These are phyloP conservation scores for Fusarium illudens DNA, from an alignment of 2,329 filamentous ascomycete species.

Conservation along the genomic window DNA sequence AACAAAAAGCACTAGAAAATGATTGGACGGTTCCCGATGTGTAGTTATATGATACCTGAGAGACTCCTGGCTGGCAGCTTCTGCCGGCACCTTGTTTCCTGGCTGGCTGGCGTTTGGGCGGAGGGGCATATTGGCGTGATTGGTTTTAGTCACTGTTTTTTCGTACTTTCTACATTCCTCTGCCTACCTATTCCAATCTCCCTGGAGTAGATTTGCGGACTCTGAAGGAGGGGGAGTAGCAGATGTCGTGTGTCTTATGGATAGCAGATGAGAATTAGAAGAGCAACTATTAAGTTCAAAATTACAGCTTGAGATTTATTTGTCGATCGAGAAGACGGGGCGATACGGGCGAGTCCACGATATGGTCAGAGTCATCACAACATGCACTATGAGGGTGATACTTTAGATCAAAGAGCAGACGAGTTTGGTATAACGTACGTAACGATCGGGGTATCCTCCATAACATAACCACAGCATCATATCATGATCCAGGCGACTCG, in stretches of 20 bases:
- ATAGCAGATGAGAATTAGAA: constrained; percentile 29
- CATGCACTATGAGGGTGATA: not conserved
- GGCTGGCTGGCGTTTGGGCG: constrained; percentile 48
- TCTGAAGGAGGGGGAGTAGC: constrained; percentile 13
- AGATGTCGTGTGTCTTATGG: constrained; percentile 22
- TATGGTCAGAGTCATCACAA: not conserved
- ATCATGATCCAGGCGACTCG: constrained; percentile 7
- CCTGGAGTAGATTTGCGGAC: constrained; percentile 14
- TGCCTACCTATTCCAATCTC: constrained; percentile 29
- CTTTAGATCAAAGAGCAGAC: not conserved
- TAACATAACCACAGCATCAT: not conserved
- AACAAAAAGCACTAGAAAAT: constrained; percentile 32
- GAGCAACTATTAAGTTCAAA: constrained; percentile 37
- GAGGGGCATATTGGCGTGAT: constrained; percentile 47
- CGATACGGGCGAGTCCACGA: too few relatives aligned
- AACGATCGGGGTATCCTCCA: constrained; percentile 36
- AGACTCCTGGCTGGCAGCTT: constrained; percentile 43
- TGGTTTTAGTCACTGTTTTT: constrained; percentile 41
- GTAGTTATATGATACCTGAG: constrained; percentile 49
- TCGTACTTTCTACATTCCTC: constrained; percentile 33
- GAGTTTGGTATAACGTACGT: constrained; percentile 4
- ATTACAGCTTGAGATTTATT: constrained; percentile 22
- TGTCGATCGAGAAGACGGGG: not conserved
- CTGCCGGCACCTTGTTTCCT: constrained; percentile 42
- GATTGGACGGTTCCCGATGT: constrained; percentile 42